A percentile compares a stretch with the other conserved stretches of the same genome.
phyloP scores from a whole-genome alignment of 495 filamentous ascomycete species.

The Podospora appendiculata region DNA sequence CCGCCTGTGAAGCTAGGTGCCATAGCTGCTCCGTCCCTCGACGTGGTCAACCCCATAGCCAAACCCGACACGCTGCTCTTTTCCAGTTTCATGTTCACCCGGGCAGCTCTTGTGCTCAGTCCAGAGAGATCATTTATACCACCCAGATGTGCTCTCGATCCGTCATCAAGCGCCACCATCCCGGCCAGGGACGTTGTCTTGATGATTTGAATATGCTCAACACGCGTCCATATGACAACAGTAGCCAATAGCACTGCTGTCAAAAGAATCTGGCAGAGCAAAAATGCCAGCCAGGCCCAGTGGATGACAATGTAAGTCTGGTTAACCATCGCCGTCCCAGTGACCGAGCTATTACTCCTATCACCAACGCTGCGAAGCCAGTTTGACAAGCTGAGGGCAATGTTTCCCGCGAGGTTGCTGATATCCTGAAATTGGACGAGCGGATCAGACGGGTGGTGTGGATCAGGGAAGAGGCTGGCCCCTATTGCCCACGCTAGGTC shows the following conservation, averaged over 20 bases:
- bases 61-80: slow-evolving; percentile 11
- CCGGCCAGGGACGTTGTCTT: slow-evolving; percentile 4
- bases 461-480: too few species aligned
- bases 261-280: neutral
- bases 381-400: too few species aligned
- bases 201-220: neutral
- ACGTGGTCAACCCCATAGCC: neutral
- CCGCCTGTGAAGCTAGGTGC: too few species aligned
- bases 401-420: too few species aligned
- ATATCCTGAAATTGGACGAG: too few species aligned
- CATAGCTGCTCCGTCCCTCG: too few species aligned
- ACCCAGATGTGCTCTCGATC: neutral
- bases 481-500: too few species aligned
- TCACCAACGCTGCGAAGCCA: too few species aligned
- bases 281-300: slow-evolving; percentile 3
- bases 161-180: slow-evolving; percentile 3
- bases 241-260: neutral
- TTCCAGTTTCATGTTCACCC: neutral
- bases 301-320: neutral
- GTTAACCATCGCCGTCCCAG: slow-evolving; percentile 7
- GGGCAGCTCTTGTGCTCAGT: neutral
- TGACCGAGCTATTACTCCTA: neutral
- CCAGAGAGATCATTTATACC: neutral
- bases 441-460: too few species aligned
- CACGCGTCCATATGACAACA: slow-evolving; percentile 2